These are phyloP conservation scores for Didymella keratinophila DNA, from an alignment of 2,329 filamentous ascomycete species.

Conservation along the genomic window DNA sequence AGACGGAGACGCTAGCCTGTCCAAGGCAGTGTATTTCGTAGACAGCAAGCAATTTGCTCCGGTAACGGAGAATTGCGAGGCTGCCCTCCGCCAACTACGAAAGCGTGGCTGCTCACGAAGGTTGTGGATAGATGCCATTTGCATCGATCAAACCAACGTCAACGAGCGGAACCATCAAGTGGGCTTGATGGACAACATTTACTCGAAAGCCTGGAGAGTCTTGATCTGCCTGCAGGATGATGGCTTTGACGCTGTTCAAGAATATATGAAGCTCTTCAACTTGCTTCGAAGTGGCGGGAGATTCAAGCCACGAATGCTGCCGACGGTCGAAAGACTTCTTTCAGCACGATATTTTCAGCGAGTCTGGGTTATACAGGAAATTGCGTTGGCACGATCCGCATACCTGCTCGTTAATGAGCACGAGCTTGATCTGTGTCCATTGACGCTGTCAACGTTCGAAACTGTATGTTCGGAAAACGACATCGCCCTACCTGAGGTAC, in stretches of 20 bases:
- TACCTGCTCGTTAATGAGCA: no score
- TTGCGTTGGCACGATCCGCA: neutral
- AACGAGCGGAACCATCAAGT: neutral
- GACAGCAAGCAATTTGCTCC: neutral
- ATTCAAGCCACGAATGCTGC: no score
- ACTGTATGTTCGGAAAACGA: no score
- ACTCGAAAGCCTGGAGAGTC: no score
- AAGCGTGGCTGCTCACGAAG: neutral
- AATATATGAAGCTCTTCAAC: no score
- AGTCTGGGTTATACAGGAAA: neutral
- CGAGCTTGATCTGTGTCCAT: no score
- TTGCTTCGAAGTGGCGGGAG: no score
- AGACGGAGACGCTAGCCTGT: neutral
- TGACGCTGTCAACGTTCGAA: no score
- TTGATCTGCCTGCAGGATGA: no score
- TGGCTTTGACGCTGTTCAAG: no score
- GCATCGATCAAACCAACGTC: neutral
- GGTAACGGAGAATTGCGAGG: neutral
- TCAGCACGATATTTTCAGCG: neutral
- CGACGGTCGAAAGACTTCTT: no score
- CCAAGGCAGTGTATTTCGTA: neutral
- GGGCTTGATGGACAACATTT: neutral
- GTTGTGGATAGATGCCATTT: neutral
- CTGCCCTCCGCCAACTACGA: neutral
- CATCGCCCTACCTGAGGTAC: no score